Evolutionary conservation across 2,329 filamentous ascomycete genomes (phyloP).

Genomic region (Microsporum audouinii): DNA sequence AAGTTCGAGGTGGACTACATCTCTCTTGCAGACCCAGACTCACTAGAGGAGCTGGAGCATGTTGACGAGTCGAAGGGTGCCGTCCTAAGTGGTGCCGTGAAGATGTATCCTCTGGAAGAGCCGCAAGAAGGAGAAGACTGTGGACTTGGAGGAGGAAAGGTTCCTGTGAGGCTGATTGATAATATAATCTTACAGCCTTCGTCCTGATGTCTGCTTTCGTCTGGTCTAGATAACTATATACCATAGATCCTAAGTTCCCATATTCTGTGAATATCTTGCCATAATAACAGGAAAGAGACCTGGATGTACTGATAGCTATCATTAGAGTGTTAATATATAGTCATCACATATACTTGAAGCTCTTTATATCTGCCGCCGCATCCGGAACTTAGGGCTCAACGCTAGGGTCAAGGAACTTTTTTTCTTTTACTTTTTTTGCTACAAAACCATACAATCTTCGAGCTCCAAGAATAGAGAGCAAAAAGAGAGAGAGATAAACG

Average conservation of each 20-base stretch:
- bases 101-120: slow-evolving; percentile 71
- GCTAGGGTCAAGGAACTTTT: neutral
- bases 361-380: neutral
- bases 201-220: slow-evolving; percentile 1
- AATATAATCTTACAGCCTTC: slow-evolving; percentile 61
- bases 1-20: slow-evolving; percentile 83
- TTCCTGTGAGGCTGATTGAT: slow-evolving; percentile 78
- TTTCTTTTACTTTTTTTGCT: neutral
- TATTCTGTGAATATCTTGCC: neutral
- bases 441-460: neutral
- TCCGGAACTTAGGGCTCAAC: neutral
- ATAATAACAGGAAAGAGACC: neutral
- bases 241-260: neutral
- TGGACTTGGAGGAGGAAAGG: slow-evolving; percentile 59
- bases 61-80: slow-evolving; percentile 63
- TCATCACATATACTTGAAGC: neutral
- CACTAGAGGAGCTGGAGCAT: slow-evolving; percentile 62
- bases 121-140: slow-evolving; percentile 57
- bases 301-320: neutral
- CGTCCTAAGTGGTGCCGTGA: slow-evolving; percentile 80
- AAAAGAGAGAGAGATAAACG: neutral
- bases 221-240: neutral
- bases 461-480: neutral
- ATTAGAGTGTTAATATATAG: neutral
- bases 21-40: slow-evolving; percentile 74